phyloP scores from a whole-genome alignment of 352 stramenopile species.

The Pythium aphanidermatum region DNA sequence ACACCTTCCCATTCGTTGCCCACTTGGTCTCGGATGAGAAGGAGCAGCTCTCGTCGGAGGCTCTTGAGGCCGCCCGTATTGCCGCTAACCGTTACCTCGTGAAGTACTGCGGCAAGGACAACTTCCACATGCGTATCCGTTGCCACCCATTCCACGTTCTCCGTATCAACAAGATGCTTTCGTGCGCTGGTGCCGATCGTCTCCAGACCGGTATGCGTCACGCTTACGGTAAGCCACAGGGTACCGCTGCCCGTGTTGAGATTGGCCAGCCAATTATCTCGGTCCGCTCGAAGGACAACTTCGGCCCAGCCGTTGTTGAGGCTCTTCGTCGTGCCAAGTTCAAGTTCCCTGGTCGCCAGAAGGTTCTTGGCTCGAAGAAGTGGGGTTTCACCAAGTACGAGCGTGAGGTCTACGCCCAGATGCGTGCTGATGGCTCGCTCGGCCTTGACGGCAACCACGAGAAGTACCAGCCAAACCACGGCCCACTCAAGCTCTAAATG shows the following conservation, averaged over 20 bases:
- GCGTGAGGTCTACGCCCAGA: constrained; percentile 96
- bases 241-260: constrained; percentile 95
- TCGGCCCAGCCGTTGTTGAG: constrained; percentile 93
- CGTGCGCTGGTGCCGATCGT: constrained; percentile 98
- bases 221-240: constrained; percentile 99
- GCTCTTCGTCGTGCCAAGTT: constrained; percentile 99
- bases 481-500: constrained; percentile 53
- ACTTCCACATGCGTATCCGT: constrained; percentile 99
- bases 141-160: constrained; percentile 99
- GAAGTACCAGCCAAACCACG: constrained; percentile 94
- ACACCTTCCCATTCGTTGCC: constrained; percentile 98
- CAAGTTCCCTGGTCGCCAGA: constrained; percentile 99
- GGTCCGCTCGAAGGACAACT: constrained; percentile 95
- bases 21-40: constrained; percentile 95
- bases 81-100: constrained; percentile 98
- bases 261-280: constrained; percentile 99
- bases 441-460: constrained; percentile 96
- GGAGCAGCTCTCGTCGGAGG: constrained; percentile 95
- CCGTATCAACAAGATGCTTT: constrained; percentile 99
- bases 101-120: constrained; percentile 98
- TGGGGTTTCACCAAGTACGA: constrained; percentile 99
- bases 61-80: constrained; percentile 97
- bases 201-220: constrained; percentile 98
- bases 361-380: constrained; percentile 99
- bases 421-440: constrained; percentile 93